phyloP scores from a whole-genome alignment of 768 basidiomycete genomes.

The Rhizopogon vesiculosus region DNA sequence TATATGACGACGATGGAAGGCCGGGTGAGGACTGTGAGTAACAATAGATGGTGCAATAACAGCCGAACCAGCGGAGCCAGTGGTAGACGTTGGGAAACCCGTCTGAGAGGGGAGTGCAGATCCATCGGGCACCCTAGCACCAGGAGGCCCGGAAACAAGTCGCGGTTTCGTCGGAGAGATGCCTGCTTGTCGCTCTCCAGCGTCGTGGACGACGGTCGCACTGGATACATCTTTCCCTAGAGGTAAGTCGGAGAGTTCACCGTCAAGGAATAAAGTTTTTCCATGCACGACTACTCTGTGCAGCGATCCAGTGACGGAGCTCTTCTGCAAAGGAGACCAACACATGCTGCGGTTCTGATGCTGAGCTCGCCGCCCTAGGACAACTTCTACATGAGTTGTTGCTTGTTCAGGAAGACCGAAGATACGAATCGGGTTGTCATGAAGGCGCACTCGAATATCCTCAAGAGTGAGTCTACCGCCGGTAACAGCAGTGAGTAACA shows the following conservation, averaged over 20 bases:
- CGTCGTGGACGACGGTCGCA: slow-evolving; percentile 43
- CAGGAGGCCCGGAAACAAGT: slow-evolving; percentile 24
- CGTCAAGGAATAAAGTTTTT: slow-evolving; percentile 87
- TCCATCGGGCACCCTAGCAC: slow-evolving; percentile 25
- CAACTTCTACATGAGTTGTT: slow-evolving; percentile 89
- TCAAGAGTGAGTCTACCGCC: slow-evolving; percentile 77
- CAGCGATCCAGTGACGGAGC: slow-evolving; percentile 62
- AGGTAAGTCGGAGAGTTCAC: slow-evolving; percentile 54
- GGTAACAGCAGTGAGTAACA: slow-evolving; percentile 81
- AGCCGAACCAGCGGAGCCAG: not conserved
- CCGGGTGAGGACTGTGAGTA: slow-evolving; percentile 53
- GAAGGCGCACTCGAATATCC: slow-evolving; percentile 75
- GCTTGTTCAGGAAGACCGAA: slow-evolving; percentile 86
- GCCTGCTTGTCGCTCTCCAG: slow-evolving; percentile 22
- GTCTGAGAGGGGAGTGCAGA: slow-evolving; percentile 7
- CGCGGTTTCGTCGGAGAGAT: slow-evolving; percentile 20
- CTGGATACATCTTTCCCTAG: slow-evolving; percentile 73
- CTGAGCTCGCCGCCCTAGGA: slow-evolving; percentile 67
- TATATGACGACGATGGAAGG: slow-evolving; percentile 92
- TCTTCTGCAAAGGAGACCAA: slow-evolving; percentile 84
- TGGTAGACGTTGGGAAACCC: slow-evolving; percentile 4
- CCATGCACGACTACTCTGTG: slow-evolving; percentile 91
- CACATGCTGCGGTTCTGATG: slow-evolving; percentile 45
- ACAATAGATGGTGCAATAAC: slow-evolving; percentile 10
- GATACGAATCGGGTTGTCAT: slow-evolving; percentile 91